Base-by-base conservation (phyloP, 176 grass and related monocot genomes). In the Cenchrus americanus region DNA sequence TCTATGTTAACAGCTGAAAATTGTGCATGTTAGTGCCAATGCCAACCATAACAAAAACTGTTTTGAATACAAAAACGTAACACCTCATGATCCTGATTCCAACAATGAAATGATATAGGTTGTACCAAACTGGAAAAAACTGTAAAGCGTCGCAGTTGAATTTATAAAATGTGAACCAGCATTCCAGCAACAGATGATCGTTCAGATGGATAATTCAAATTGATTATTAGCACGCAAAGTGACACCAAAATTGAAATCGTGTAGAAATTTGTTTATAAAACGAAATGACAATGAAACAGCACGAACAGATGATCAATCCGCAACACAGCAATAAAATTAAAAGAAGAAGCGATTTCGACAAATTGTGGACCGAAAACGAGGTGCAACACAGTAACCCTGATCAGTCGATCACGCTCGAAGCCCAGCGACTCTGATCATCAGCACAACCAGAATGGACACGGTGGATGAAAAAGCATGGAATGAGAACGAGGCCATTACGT, bases 1-100 rank as follows among this genome's bases (percentile, higher is more conserved):
- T 70, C 66, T 85, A 67, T 46, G 74, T 30, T 32, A 34, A 79
- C 10, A 87, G 53, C 32, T 19, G 17, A 21, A 2, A 67, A 18
- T 44, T 13, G n/a, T 24, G 37, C 23, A 68, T 48, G 83, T 69
- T 58, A 85, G 0, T 77, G 40, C 6, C 8, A 50, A 22, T 2
- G 24, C 17, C 23, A 77, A 44, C 10, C 8, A 6, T 71, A 7
- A 47, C 48, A 8, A 23, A 52, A 19, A 37, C 34, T 37, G 34
- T 37, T 37, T 37, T 3, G 34, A 37, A 5, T 37, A 37, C 3
- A 37, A 37, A 37, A 37, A 37, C 34, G 4, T 37, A 37, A 37
- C 3, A 37, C 21, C 44, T 41, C 22, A 55, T 44, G 47, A 77
- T 77, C 72, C 34, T 8, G 62, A 76, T 23, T 59, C 10, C 62